Percentiles rank a stretch among this genome's conserved stretches.
Conservation (phyloP, 192 early-diverging fungal genomes). For the Cetraspora pellucida region DNA sequence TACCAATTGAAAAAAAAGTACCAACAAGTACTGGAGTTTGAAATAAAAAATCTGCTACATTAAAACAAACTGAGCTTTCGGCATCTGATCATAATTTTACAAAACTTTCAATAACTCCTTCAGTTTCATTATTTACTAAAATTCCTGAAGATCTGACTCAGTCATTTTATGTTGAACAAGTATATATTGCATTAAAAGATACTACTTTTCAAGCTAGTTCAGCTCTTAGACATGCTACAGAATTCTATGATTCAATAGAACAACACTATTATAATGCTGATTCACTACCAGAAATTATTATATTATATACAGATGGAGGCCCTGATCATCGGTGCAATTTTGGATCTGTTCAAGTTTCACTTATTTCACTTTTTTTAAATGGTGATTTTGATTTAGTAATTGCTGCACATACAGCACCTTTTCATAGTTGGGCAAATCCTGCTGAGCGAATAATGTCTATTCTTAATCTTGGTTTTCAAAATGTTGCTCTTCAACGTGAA, state of each 20-base stretch:
- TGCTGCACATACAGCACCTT: neutral
- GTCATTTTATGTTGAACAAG: neutral
- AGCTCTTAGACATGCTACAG: neutral
- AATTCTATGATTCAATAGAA: neutral
- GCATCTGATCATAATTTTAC: neutral
- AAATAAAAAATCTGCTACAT: neutral
- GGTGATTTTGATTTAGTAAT: neutral
- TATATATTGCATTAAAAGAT: neutral
- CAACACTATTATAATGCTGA: too few relatives aligned
- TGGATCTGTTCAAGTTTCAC: neutral
- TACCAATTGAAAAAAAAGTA: too few relatives aligned
- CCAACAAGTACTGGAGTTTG: too few relatives aligned
- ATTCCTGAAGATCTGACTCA: neutral
- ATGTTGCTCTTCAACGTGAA: neutral
- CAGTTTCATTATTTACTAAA: neutral
- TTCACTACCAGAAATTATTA: neutral
- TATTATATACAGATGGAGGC: neutral
- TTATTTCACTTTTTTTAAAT: neutral
- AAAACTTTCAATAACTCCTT: neutral
- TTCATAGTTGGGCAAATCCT: neutral
- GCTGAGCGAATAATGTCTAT: neutral
- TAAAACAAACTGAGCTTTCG: neutral
- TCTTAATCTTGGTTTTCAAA: neutral
- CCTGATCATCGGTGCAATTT: neutral
- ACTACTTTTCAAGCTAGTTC: neutral